Base-by-base conservation (phyloP, 345 rosid genomes). In the Erucastrum elatum region DNA sequence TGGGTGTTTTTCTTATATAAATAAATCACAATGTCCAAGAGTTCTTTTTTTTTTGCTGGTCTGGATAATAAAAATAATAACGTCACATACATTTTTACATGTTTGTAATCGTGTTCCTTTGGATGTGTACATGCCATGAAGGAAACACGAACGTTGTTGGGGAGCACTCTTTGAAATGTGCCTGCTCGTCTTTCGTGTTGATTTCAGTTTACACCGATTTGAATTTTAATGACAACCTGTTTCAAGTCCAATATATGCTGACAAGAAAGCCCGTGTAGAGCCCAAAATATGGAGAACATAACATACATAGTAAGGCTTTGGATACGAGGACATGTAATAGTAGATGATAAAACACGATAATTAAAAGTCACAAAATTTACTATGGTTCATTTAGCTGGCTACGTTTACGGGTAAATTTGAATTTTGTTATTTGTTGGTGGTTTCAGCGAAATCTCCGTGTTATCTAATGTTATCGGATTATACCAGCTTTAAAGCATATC, bases 71-170 rank as follows among this genome's bases (percentile, higher is more conserved):
- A 46, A 7, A 35, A 35, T 4, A 41, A 46, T 51, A 51, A 51
- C n/a, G 56, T 51, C 56, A 51, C 1, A 51, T 51, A 1, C 56
- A 51, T 51, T 51, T n/a, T 51, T 11, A 16, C 26, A 53, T 72
- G 72, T 71, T 71, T 56, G 64, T 49, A 66, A 58, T 72, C 63
- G 73, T 66, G 62, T 66, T 59, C 64, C 39, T 72, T 58, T 0
- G 82, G 56, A 33, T 46, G 70, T 49, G 64, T 72, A 35, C 41
- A 35, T 35, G 15, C 56, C n/a, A 46, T 60, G 62, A 59, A 72
- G 56, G 66, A 72, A 59, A 44, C 73, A 72, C 73, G n/a, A 72
- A 59, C 77, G 77, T 72, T 66, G 73, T 59, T 78, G 82, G 44
- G 16, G 74, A 60, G 82, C 82, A 78, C 34, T 72, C 31, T 66